Evolutionary conservation across 192 early-diverging fungal species (phyloP).

Genomic region (Tieghemiomyces parasiticus): DNA sequence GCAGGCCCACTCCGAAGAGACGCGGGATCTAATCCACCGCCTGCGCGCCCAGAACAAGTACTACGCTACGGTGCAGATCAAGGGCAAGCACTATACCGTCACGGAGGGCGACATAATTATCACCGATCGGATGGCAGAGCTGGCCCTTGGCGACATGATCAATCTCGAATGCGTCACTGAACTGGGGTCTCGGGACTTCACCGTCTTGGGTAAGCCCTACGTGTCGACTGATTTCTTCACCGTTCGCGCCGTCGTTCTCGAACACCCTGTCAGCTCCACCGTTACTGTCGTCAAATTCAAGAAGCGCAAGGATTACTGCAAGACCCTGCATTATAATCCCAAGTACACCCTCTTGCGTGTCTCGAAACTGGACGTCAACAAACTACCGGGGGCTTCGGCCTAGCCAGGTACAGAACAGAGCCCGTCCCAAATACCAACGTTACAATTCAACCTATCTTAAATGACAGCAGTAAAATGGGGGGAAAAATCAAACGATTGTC

Average conservation of each 20-base stretch:
- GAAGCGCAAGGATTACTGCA: constrained; percentile 59
- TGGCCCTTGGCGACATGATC: constrained; percentile 77
- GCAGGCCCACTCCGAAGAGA: no score
- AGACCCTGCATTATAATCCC: constrained; percentile 50
- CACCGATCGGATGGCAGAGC: constrained; percentile 65
- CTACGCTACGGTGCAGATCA: constrained; percentile 81
- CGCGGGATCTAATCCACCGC: constrained; percentile 10
- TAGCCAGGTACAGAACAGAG: no score
- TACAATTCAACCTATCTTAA: no score
- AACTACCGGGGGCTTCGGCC: constrained; percentile 12
- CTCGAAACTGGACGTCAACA: constrained; percentile 45
- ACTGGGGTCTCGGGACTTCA: constrained; percentile 67
- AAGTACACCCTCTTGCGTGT: constrained; percentile 60
- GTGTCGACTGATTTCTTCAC: constrained; percentile 52
- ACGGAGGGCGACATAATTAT: constrained; percentile 79
- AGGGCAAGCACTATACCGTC: constrained; percentile 74
- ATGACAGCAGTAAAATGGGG: no score
- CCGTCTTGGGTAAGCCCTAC: constrained; percentile 74
- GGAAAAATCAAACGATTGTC: no score
- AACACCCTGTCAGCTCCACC: constrained; percentile 68
- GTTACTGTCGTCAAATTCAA: constrained; percentile 65
- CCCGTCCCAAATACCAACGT: no score
- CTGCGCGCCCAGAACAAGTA: constrained; percentile 52
- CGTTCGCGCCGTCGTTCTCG: constrained; percentile 76
- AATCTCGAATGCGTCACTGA: constrained; percentile 75